Evolutionary conservation across 345 rosid species (phyloP).

Genomic region (Populus alba): DNA sequence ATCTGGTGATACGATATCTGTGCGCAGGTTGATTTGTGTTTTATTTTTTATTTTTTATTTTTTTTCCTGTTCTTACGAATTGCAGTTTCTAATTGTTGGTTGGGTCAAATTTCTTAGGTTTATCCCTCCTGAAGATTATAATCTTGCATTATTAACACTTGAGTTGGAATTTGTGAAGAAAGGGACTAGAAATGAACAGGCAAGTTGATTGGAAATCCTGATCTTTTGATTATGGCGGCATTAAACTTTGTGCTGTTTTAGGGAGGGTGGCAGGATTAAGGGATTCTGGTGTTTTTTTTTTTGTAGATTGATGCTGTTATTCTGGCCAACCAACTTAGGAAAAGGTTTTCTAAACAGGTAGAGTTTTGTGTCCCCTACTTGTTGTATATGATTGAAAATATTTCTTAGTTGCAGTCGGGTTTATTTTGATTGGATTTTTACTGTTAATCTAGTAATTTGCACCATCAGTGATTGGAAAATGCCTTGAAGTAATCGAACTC

Average conservation of each 20-base stretch:
- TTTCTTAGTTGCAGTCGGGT: neutral
- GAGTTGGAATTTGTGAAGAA: conserved; percentile 93
- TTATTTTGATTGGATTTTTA: neutral
- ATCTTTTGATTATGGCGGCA: neutral
- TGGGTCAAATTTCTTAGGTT: conserved; percentile 40
- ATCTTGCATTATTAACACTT: conserved; percentile 68
- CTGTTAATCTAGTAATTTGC: neutral
- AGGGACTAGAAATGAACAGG: conserved; percentile 89
- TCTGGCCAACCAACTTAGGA: conserved; percentile 71
- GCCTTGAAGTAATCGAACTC: neutral
- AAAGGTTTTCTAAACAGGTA: conserved; percentile 82
- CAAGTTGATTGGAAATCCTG: neutral
- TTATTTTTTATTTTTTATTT: neutral
- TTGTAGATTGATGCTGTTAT: conserved; percentile 85
- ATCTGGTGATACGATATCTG: conserved; percentile 64
- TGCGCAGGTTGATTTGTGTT: conserved; percentile 49
- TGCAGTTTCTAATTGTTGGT: neutral
- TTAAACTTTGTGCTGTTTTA: neutral
- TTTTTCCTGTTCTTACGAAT: neutral
- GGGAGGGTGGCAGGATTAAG: conserved; percentile 1
- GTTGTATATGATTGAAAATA: neutral
- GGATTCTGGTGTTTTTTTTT: neutral
- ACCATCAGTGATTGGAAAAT: neutral
- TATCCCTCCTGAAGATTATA: conserved; percentile 70
- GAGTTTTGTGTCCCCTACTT: neutral